Evolutionary conservation across 305 asterid genomes (phyloP), one percentile per base, ranked within the genome.

Genomic region (Fraxinus paxiana): DNA sequence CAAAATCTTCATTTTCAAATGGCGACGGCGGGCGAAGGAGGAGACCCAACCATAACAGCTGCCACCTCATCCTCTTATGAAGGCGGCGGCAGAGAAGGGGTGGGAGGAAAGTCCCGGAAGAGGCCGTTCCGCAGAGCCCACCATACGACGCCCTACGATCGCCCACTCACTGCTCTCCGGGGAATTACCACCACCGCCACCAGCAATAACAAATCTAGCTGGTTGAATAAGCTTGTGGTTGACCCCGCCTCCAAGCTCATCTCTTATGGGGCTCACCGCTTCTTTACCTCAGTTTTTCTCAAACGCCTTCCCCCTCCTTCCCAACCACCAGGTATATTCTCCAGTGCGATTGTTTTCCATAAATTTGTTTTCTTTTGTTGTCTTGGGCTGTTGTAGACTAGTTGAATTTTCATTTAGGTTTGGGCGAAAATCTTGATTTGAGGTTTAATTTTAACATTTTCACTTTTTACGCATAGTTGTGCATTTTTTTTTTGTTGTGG

Each of bases 181-280:
- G 84, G 37, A 33, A 83, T 24, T 75, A 46, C 20, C 88, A 84
- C 74, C 73, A 51, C 35, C 61, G 78, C 33, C 75, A 83, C 18
- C 26, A 76, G 81, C 83, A 84, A 18, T 75, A 24, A 46, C 26
- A 84, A 81, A 86, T 84, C 88, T 81, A 83, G 92, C 84, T 92
- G 93, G 93, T 85, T 91, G 38, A 90, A 89, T 75, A 94, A 92
- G 88, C 88, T 90, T 70, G 89, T 94, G 63, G 91, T 92, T 59
- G 96, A 89, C 73, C 97, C 95, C 20, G 97, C 97, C 79, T 89
- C 93, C 35, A 92, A 88, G 83, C 90, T 92, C 75, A 85, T 92
- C 8, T 77, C 92, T 24, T 86, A 84, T 12, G 92, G 94, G 10
- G 93, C 94, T 77, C 89, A 82, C 54, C 90, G 92, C 61, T 90